Base-by-base conservation (phyloP, 768 basidiomycete genomes). In the Tremella yokohamensis region DNA sequence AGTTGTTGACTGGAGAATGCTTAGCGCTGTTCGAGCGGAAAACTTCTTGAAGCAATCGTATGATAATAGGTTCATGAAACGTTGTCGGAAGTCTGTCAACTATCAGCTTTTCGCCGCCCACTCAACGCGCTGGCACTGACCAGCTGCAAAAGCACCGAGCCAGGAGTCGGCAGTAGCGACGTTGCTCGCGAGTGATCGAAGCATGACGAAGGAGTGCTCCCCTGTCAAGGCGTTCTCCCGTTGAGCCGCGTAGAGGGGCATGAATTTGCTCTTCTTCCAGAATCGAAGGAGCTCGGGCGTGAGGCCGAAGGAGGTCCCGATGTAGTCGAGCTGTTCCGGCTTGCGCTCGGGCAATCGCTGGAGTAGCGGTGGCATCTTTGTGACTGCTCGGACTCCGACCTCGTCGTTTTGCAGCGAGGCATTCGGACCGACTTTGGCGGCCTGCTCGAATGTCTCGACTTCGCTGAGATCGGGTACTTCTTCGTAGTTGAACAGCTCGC, bases 161-260 rank as follows among this genome's bases (percentile, higher is more conserved):
- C 94, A 98, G 49, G 84, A 84, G 39, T 89, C 40, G 82, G 84
- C 15, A 76, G 76, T 38, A 82, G 85, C 72, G 82, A 87, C 73
- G 84, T 87, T 75, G 48, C 71, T 74, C 45, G 70, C 65, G 52
- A 98, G 78, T 0, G 88, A 87, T 29, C 89, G 83, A 0, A 94
- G 83, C 96, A 99, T 98, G 37, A 97, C 87, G 70, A 91, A 93
- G 0, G 90, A 89, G 72, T 96, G 88, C 77, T 99, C 96, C 39
- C 96, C 96, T 0, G 96, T 99, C 51, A 98, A 81, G 67, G 96
- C 92, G 73, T 90, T 96, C 58, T 86, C 81, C 4, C 91, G 94
- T 77, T 98, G 96, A 26, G 94, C 85, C 26, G 98, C 77, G 70
- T 98, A 98, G 13, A 98, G 80, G 0, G 96, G 96, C 0, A 89